phyloP scores from a whole-genome alignment of 192 early-diverging fungal genomes.

The Rhizoclosmatium globosum region DNA sequence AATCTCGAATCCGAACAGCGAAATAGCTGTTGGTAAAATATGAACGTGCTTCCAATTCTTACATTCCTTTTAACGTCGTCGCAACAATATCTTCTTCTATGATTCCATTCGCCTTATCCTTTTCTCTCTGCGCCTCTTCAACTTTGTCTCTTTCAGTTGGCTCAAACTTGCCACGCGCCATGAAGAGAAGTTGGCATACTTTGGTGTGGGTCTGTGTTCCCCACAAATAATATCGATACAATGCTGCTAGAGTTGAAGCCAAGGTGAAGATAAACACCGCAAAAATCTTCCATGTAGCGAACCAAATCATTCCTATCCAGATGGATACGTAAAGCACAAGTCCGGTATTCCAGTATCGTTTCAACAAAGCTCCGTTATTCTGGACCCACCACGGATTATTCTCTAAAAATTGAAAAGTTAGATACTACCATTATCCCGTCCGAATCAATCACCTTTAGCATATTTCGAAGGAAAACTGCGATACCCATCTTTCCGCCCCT shows the following conservation, averaged over 20 bases:
- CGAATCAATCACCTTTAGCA: slow-evolving; percentile 6
- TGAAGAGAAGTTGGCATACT: slow-evolving; percentile 8
- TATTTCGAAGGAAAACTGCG: slow-evolving; percentile 33
- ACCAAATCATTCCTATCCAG: slow-evolving; percentile 8
- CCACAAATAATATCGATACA: neutral
- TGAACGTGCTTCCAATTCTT: no score
- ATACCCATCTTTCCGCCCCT: neutral
- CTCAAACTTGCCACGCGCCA: slow-evolving; percentile 1
- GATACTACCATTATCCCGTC: neutral
- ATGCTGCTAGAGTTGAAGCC: neutral
- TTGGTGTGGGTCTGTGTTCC: neutral
- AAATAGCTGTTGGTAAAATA: no score
- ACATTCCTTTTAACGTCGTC: neutral
- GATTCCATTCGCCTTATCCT: neutral
- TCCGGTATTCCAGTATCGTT: neutral
- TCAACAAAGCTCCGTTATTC: neutral
- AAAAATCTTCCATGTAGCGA: neutral
- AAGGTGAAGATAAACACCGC: neutral
- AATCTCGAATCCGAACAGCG: no score
- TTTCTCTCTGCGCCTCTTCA: slow-evolving; percentile 11
- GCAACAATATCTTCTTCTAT: neutral
- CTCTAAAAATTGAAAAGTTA: slow-evolving; percentile 4
- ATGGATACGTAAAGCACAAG: neutral
- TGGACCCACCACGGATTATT: slow-evolving; percentile 38
- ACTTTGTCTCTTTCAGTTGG: slow-evolving; percentile 20